Percentiles rank a stretch among this genome's conserved stretches.
phyloP scores from a whole-genome alignment of 345 rosid species.

The Sonneratia caseolaris region DNA sequence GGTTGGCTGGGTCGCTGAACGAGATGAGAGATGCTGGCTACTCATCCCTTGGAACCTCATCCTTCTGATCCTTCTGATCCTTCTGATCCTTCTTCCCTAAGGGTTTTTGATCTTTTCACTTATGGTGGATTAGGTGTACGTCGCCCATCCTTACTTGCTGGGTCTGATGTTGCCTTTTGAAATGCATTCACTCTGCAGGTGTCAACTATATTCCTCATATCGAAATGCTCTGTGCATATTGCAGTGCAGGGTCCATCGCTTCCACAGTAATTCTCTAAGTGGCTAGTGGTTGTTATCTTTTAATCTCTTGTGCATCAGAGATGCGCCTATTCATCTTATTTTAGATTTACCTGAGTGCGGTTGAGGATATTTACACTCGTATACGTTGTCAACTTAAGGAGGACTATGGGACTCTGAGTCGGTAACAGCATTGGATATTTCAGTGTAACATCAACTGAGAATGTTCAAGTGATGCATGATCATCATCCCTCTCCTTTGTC shows the following conservation, averaged over 20 bases:
- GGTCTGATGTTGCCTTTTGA: background rate
- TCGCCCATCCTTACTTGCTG: background rate
- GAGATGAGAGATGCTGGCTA: constrained; percentile 88
- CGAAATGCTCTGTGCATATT: too few relatives aligned
- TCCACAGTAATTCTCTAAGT: background rate
- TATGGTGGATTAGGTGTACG: background rate
- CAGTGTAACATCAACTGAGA: background rate
- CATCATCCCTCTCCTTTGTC: background rate
- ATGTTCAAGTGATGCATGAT: background rate
- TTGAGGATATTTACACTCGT: background rate
- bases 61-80: constrained; percentile 41
- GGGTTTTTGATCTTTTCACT: background rate
- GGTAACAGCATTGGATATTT: background rate
- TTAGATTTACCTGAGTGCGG: background rate
- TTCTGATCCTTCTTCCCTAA: constrained; percentile 23
- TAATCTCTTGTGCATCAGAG: background rate
- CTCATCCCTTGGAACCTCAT: constrained; percentile 67
- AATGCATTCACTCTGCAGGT: background rate
- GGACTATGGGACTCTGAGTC: background rate
- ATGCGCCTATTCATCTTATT: background rate
- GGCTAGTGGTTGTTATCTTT: background rate
- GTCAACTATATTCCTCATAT: too few relatives aligned
- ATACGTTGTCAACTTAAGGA: background rate
- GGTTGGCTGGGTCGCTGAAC: constrained; percentile 74
- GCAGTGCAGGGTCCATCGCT: too few relatives aligned